phyloP scores from a whole-genome alignment of 2,329 filamentous ascomycete species.

The Talaromyces sp. region DNA sequence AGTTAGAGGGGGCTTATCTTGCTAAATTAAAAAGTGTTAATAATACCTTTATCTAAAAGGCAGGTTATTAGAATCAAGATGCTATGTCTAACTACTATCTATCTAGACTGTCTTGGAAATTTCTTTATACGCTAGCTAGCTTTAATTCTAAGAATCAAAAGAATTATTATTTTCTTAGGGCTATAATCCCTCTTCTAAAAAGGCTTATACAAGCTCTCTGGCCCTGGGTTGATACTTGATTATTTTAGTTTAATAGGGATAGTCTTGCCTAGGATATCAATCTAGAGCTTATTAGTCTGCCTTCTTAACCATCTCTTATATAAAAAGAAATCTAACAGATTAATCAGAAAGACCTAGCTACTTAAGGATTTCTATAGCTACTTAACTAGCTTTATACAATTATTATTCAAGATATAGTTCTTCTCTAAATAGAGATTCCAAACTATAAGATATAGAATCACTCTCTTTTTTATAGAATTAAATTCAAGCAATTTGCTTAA shows the following conservation, averaged over 20 bases:
- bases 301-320: background rate
- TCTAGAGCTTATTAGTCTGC: background rate
- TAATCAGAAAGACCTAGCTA: background rate
- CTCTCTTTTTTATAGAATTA: background rate
- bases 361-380: background rate
- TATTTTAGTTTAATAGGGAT: background rate
- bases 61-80: background rate
- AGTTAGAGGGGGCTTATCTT: background rate
- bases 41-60: background rate
- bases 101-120: background rate
- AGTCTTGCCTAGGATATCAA: background rate
- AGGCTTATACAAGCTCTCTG: slow-evolving; percentile 6
- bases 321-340: background rate
- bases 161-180: background rate
- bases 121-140: background rate
- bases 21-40: background rate
- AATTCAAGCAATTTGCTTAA: background rate
- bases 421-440: background rate
- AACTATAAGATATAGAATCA: background rate
- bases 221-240: slow-evolving; percentile 6
- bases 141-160: background rate
- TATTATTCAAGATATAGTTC: background rate
- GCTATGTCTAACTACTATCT: background rate
- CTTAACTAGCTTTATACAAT: background rate
- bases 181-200: background rate